Base-by-base conservation (phyloP, 768 basidiomycete species). In the Tricholoma hemisulphureum region DNA sequence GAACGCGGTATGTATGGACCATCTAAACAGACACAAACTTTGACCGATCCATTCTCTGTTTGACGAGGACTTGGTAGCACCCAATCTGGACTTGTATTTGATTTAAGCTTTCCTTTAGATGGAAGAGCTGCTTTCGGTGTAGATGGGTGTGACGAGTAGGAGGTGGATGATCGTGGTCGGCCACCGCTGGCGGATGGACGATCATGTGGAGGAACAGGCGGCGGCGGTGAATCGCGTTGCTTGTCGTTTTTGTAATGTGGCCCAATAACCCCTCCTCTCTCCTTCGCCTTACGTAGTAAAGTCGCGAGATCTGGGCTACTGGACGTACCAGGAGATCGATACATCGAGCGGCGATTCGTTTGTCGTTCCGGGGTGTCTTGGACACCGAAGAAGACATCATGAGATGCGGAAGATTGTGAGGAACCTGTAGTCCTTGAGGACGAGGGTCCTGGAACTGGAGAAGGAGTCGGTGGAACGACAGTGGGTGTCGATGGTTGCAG, bases 271-370 rank as follows among this genome's bases (percentile, higher is more conserved):
- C 76, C 80, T 18, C 84, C 84, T 51, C 81, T 77, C 65, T 88
- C 89, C 72, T 87, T 92, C 14, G 91, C 88, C 73, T 94, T 95
- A 60, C 88, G 81, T 53, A 95, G 71, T 53, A 97, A 79, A 9
- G 92, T 94, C 4, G 92, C 92, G 20, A 97, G 79, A 73, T 98
- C 95, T 24, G 95, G 95, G 67, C 89, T 93, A 64, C 90, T 92
- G 31, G 93, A 89, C 7, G 93, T 95, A 41, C 93, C 95, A 10
- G 90, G 81, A 18, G 91, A 88, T 57, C 95, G 81, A 70, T 94
- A 95, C 76, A 97, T 84, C 61, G 89, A 91, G 51, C 92, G 83
- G 45, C 92, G 83, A 70, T 90, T 90, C 7, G 83, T 84, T 65
- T 88, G 85, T 65, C 83, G 80, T 64, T 88, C 88, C n/a, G 72